Base-by-base conservation (phyloP, 495 filamentous ascomycete genomes). In the Parathielavia hyrcaniae region DNA sequence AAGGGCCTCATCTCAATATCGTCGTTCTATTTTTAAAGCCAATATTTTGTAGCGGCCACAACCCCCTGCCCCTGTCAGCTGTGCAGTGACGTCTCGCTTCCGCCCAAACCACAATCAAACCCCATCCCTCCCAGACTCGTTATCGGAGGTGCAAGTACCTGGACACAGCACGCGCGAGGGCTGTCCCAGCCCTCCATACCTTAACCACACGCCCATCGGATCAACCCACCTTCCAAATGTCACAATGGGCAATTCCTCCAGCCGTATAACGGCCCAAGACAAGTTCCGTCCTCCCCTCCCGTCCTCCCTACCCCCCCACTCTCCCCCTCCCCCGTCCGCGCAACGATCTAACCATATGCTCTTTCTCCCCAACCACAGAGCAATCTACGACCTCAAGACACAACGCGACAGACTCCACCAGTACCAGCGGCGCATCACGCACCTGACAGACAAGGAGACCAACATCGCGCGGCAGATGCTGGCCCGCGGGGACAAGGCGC, bases 401-500 rank as follows among this genome's bases (percentile, higher is more conserved):
- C 95, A 98, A 74, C 91, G 93, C 69, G 93, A 98, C 79, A 91
- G 88, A 65, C 88, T 97, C 2, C 90, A 91, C 61, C 88, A 95
- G 65, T 97, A 98, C 74, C 90, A 95, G 70, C 84, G 86, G 59
- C 87, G 88, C 62, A 92, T 98, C 67, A 84, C 84, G 34, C 77
- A 87, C 51, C 82, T 98, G 20, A 95, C 93, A 13, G 73, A 84
- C 67, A 83, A 84, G 53, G 95, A 98, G 71, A 92, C 84, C 26
- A 83, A 79, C 39, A 85, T 91, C 61, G 93, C 93, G n/a, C 80
- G 81, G 53, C 79, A 90, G 75, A 88, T 91, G 70, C 82, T 98
- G 10, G 73, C 77, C 1, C 76, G 78, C 40, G 82, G 84, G 67
- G 87, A 97, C 73, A 88, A 88, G 67, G 75, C 80, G 64, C 83